These are phyloP conservation scores for Blastocystis sp. DNA, from an alignment of 352 stramenopile species.

Conservation along the genomic window DNA sequence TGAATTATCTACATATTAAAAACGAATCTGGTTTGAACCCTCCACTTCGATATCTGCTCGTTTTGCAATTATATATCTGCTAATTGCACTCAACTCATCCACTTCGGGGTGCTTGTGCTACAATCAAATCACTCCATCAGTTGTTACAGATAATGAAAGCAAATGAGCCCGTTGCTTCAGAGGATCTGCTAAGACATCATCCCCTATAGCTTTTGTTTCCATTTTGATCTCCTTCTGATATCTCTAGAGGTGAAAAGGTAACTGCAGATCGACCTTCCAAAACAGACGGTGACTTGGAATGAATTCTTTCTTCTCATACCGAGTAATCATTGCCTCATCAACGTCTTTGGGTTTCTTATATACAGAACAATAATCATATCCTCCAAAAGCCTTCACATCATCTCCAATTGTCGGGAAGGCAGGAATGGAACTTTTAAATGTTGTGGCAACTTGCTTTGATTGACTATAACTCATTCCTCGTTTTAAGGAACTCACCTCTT, in stretches of 20 bases:
- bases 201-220: background rate
- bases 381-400: constrained; percentile 63
- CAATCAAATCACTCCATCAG: background rate
- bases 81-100: background rate
- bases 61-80: constrained; percentile 8
- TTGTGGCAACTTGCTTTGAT: background rate
- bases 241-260: background rate
- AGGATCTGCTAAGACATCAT: background rate
- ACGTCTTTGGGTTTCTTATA: constrained; percentile 20
- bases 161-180: constrained; percentile 10
- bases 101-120: constrained; percentile 48
- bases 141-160: background rate
- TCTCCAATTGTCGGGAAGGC: constrained; percentile 24
- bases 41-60: background rate
- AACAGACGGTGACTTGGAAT: constrained; percentile 40
- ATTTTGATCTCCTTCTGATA: constrained; percentile 58
- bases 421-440: constrained; percentile 24
- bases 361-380: constrained; percentile 20
- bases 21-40: background rate
- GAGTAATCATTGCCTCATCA: background rate
- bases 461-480: background rate
- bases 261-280: background rate
- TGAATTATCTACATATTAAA: background rate
- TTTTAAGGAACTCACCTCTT: background rate
- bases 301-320: background rate